phyloP scores from a whole-genome alignment of 371 early-diverging fungal species.

The Mucor plumbeus region DNA sequence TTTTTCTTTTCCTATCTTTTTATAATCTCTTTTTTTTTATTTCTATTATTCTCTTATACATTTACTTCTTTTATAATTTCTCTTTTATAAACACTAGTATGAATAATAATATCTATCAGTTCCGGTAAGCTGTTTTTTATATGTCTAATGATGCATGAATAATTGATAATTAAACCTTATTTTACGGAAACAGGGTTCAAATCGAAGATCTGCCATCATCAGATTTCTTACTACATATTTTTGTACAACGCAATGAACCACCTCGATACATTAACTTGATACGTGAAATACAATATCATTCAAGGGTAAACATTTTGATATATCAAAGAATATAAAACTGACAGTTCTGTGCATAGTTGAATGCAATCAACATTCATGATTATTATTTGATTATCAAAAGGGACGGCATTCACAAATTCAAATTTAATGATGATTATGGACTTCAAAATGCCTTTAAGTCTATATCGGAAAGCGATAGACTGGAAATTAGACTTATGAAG shows the following conservation, averaged over 20 bases:
- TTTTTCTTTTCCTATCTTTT: background rate
- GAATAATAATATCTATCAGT: background rate
- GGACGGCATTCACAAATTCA: constrained; percentile 11
- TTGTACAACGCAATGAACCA: constrained; percentile 21
- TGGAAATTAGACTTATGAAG: constrained; percentile 25
- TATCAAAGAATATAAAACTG: background rate
- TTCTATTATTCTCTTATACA: background rate
- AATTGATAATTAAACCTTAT: background rate
- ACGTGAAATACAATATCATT: constrained; percentile 21
- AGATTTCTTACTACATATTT: constrained; percentile 25
- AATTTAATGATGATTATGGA: constrained; percentile 25
- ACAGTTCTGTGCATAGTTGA: background rate
- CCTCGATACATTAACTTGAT: constrained; percentile 26
- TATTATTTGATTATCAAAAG: constrained; percentile 24
- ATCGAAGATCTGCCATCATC: constrained; percentile 24
- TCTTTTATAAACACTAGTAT: background rate
- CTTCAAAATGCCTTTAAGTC: constrained; percentile 25
- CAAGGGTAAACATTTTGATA: constrained; percentile 15
- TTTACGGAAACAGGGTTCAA: constrained; percentile 20
- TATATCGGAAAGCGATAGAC: constrained; percentile 18
- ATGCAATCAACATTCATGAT: background rate
- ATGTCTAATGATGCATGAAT: background rate
- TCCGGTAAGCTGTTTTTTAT: background rate
- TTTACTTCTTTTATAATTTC: background rate
- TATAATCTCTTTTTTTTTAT: background rate